phyloP scores from a whole-genome alignment of 108 stramenopile genomes.

The Pseudonitzschia multiseries region DNA sequence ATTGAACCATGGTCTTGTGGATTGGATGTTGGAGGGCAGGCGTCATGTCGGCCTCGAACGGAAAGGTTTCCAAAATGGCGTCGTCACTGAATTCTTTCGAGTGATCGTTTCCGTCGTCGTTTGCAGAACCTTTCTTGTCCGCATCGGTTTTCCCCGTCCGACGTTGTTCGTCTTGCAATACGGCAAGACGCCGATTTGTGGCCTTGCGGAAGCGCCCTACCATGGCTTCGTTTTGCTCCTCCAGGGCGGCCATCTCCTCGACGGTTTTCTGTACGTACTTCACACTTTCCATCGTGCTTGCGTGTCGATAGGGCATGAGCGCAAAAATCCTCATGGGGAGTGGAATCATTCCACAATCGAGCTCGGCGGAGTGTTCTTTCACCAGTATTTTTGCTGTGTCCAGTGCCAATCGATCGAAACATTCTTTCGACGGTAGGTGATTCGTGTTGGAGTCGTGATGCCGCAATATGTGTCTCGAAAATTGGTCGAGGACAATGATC shows the following conservation, averaged over 20 bases:
- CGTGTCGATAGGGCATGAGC: conserved; percentile 85
- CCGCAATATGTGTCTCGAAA: conserved; percentile 78
- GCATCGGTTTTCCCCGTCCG: conserved; percentile 46
- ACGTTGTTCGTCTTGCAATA: conserved; percentile 75
- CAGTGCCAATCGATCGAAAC: conserved; percentile 58
- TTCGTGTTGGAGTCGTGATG: conserved; percentile 15
- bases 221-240: conserved; percentile 66
- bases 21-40: conserved; percentile 53
- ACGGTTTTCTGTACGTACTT: conserved; percentile 54
- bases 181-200: conserved; percentile 77
- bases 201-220: conserved; percentile 81
- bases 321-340: conserved; percentile 75
- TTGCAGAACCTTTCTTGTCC: not conserved
- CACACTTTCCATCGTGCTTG: conserved; percentile 59
- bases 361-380: conserved; percentile 46
- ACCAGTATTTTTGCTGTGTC: conserved; percentile 50
- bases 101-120: not conserved
- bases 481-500: conserved; percentile 84
- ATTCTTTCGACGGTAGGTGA: conserved; percentile 34
- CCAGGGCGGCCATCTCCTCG: conserved; percentile 29
- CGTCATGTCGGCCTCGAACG: conserved; percentile 74
- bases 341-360: conserved; percentile 78
- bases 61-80: conserved; percentile 71
- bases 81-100: conserved; percentile 47
- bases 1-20: conserved; percentile 62